phyloP scores from a whole-genome alignment of 2,329 filamentous ascomycete species.

The Pestalotiopsis sp. region DNA sequence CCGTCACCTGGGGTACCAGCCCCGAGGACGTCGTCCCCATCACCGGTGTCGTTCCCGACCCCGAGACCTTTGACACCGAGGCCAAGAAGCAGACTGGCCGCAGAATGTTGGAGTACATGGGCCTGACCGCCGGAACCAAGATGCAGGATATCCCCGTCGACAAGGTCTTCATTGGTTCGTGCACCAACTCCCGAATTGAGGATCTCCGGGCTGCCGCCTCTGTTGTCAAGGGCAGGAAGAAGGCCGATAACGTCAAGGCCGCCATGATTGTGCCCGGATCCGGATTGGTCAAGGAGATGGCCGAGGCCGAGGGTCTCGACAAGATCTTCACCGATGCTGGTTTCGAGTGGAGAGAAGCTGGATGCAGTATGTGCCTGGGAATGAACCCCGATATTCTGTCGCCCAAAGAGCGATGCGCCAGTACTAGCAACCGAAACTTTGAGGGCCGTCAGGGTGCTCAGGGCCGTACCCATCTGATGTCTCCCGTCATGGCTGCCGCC shows the following conservation, averaged over 20 bases:
- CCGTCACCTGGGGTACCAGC: constrained; percentile 95
- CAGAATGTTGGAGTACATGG: constrained; percentile 95
- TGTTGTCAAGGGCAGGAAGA: constrained; percentile 84
- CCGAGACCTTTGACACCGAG: constrained; percentile 81
- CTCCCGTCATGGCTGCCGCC: constrained; percentile 93
- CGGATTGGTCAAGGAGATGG: constrained; percentile 88
- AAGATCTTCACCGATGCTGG: constrained; percentile 90
- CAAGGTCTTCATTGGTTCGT: constrained; percentile 98
- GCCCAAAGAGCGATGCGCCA: constrained; percentile 90
- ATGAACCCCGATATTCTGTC: constrained; percentile 99
- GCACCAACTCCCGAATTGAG: constrained; percentile 96
- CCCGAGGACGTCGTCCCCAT: constrained; percentile 97
- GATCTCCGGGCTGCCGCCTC: constrained; percentile 86
- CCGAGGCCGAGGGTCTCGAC: constrained; percentile 89
- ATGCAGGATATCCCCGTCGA: constrained; percentile 93
- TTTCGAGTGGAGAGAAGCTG: constrained; percentile 97
- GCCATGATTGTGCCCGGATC: constrained; percentile 97
- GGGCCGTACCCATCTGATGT: constrained; percentile 93
- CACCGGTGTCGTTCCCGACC: constrained; percentile 85
- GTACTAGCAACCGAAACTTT: constrained; percentile 96
- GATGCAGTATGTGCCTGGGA: constrained; percentile 98
- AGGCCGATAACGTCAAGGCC: constrained; percentile 86
- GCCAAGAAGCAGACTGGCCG: constrained; percentile 79
- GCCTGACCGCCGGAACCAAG: constrained; percentile 78
- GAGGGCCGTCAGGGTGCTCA: constrained; percentile 93